These are phyloP conservation scores for Stentor roeselii DNA, from an alignment of 73 alveolate genomes.

Conservation along the genomic window DNA sequence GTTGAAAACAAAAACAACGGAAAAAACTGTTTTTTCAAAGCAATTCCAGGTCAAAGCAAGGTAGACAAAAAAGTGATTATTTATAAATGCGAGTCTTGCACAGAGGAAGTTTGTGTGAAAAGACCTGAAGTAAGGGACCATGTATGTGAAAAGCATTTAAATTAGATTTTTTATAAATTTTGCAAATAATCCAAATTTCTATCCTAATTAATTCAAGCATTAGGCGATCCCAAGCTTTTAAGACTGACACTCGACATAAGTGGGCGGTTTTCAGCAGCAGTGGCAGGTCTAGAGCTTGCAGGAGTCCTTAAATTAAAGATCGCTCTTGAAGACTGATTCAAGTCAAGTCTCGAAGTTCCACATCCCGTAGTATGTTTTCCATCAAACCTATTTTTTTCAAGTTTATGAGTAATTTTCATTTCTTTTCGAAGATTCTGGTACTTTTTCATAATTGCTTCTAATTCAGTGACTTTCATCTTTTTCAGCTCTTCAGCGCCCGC, in stretches of 20 bases:
- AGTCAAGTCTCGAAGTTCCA: not conserved
- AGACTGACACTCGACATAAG: not conserved
- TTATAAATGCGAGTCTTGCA: constrained; percentile 6
- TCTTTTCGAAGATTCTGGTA: constrained; percentile 72
- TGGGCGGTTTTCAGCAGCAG: not conserved
- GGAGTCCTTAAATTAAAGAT: not conserved
- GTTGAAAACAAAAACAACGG: not conserved
- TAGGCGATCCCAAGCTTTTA: not conserved
- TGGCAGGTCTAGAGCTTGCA: not conserved
- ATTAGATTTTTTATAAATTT: not conserved
- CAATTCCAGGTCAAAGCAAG: constrained; percentile 15
- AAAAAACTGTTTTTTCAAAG: not conserved
- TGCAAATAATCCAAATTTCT: too few relatives aligned
- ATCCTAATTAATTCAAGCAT: too few relatives aligned
- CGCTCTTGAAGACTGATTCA: constrained; percentile 2
- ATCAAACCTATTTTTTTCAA: constrained; percentile 43
- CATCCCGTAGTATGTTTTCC: constrained; percentile 25
- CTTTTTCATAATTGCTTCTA: constrained; percentile 60
- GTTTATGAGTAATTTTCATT: constrained; percentile 50
- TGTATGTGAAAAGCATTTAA: not conserved
- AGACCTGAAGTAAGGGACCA: not conserved
- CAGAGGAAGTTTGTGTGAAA: not conserved
- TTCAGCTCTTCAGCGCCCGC: constrained; percentile 46
- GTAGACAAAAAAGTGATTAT: not conserved
- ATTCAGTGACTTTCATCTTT: constrained; percentile 52